Base-by-base conservation (phyloP, 495 filamentous ascomycete genomes). In the Xylaria sp. region DNA sequence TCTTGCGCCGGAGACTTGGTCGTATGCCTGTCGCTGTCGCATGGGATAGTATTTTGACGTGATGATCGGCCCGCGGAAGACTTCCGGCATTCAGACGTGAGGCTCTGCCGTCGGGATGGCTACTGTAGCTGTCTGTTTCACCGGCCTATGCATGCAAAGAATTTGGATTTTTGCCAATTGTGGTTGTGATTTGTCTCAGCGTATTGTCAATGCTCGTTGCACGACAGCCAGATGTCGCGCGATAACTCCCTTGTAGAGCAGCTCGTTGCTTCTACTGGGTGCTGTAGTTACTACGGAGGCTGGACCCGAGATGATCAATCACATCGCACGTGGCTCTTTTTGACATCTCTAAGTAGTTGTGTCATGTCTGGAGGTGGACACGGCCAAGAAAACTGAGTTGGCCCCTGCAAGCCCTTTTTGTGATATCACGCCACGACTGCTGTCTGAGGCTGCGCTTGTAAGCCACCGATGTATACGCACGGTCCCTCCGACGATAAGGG, bases 71-170 rank as follows among this genome's bases (percentile, higher is more conserved):
- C 46, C 68, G 68, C 43, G 58, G 68, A 70, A 43, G 68, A 31
- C 43, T 70, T 33, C 58, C 58, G 68, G 68, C 41, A 63, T 48
- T 19, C 33, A 70, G 44, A 55, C 37, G n/a, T 70, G 68, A 70
- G 68, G 68, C 68, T 70, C 68, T 70, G 59, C 35, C 53, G 53
- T 61, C 66, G 37, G 64, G 37, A 68, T 46, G 15, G 50, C 35
- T 53, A 67, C 46, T 35, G 35, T 33, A 57, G 17, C 14, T 41
- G 52, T 33, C 15, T 15, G 29, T 37, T 52, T 52, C 37, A 53
- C 29, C 44, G 31, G 33, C 12, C 24, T 7, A 12, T 41, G 59
- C 59, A 41, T 31, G 17, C 24, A 24, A 55, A 26, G 4, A 12
- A 31, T 55, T 17, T 55, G 52, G 52, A 17, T 55, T 55, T 31